A percentile compares a stretch with the other conserved stretches of the same genome.
Conservation (phyloP, 2,329 filamentous ascomycete genomes). For the Thyridium curvatum region DNA sequence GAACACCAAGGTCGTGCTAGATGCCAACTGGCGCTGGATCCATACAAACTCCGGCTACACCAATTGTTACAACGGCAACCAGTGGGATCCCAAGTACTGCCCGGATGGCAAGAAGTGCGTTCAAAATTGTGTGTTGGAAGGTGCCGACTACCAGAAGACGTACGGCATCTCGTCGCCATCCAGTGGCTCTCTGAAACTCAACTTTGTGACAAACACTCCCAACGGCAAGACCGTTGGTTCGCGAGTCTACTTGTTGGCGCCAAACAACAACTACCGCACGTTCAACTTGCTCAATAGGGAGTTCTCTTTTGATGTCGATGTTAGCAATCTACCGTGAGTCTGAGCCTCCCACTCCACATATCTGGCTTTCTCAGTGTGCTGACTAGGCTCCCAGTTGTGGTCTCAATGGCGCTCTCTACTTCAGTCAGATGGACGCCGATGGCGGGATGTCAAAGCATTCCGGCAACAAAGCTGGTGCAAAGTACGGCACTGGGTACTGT, state of each 20-base stretch:
- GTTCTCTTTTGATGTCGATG: constrained; percentile 59
- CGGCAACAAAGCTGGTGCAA: constrained; percentile 40
- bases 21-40: constrained; percentile 47
- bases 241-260: constrained; percentile 51
- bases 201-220: constrained; percentile 43
- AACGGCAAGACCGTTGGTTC: constrained; percentile 31
- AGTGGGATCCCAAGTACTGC: constrained; percentile 23
- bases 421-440: constrained; percentile 48
- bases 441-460: constrained; percentile 41
- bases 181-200: constrained; percentile 38
- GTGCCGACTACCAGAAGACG: constrained; percentile 36
- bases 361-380: neutral
- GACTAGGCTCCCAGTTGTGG: constrained; percentile 35
- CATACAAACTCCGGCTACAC: constrained; percentile 32
- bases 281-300: constrained; percentile 55
- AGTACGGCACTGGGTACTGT: constrained; percentile 54
- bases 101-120: constrained; percentile 34
- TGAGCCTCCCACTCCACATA: neutral
- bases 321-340: constrained; percentile 43
- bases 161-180: constrained; percentile 39
- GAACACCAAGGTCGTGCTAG: constrained; percentile 38
- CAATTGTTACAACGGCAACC: constrained; percentile 41
- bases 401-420: constrained; percentile 57
- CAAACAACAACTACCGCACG: constrained; percentile 48
- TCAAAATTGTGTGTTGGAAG: constrained; percentile 37